These are phyloP conservation scores for Sphaerobolus stellatus DNA, from an alignment of 1,284 basidiomycete genomes.

Conservation along the genomic window DNA sequence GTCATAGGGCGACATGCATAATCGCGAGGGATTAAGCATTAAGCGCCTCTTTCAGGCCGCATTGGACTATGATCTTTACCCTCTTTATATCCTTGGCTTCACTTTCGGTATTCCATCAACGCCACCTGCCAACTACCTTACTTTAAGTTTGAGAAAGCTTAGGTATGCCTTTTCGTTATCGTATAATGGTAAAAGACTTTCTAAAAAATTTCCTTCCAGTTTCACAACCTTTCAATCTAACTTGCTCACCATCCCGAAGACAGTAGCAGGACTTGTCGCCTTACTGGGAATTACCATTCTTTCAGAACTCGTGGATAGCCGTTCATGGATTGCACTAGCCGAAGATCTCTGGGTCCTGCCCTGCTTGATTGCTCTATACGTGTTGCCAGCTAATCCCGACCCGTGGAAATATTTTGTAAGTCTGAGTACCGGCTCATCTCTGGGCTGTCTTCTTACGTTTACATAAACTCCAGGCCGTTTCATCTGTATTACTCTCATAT, in stretches of 20 bases:
- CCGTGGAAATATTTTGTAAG: slow-evolving; percentile 61
- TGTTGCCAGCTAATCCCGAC: slow-evolving; percentile 49
- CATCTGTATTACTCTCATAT: slow-evolving; percentile 8
- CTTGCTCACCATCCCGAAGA: slow-evolving; percentile 58
- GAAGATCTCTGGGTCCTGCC: slow-evolving; percentile 55
- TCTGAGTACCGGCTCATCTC: slow-evolving; percentile 15
- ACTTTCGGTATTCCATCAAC: slow-evolving; percentile 48
- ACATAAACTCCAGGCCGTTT: slow-evolving; percentile 2
- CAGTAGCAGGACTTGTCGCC: slow-evolving; percentile 41
- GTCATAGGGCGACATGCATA: slow-evolving; percentile 69
- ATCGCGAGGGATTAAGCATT: slow-evolving; percentile 65
- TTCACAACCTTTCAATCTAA: slow-evolving; percentile 63
- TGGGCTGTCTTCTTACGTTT: not conserved
- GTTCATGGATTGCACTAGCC: slow-evolving; percentile 49
- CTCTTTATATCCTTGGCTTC: slow-evolving; percentile 58
- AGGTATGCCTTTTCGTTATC: slow-evolving; percentile 36
- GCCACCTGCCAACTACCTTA: slow-evolving; percentile 58
- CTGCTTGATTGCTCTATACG: slow-evolving; percentile 56
- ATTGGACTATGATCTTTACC: slow-evolving; percentile 70
- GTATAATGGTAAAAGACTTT: not conserved
- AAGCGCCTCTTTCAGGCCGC: slow-evolving; percentile 55
- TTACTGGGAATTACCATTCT: slow-evolving; percentile 46
- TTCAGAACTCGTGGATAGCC: slow-evolving; percentile 55
- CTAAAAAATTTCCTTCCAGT: slow-evolving; percentile 26
- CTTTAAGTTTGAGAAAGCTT: slow-evolving; percentile 56